phyloP scores from a whole-genome alignment of 352 stramenopile species.

The Pythium dissotocum region DNA sequence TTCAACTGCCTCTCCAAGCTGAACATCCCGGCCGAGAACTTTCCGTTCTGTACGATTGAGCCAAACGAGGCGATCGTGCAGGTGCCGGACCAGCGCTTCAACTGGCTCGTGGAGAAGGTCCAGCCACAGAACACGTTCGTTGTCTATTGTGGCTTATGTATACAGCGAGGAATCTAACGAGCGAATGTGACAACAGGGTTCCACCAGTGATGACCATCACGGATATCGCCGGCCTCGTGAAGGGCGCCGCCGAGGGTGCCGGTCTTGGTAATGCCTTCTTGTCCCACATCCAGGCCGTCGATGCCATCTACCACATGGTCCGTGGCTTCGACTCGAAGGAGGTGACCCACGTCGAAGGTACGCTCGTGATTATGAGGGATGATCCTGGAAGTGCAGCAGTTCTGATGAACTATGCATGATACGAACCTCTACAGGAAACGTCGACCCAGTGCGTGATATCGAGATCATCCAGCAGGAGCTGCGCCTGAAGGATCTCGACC shows the following conservation, averaged over 20 bases:
- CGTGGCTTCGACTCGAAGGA: conserved; percentile 97
- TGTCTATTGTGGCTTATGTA: neutral
- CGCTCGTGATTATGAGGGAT: neutral
- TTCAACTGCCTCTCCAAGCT: conserved; percentile 99
- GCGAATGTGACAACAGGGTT: conserved; percentile 45
- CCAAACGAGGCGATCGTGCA: conserved; percentile 97
- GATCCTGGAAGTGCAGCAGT: too few relatives aligned
- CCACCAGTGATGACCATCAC: conserved; percentile 98
- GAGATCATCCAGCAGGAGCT: conserved; percentile 99
- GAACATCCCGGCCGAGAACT: conserved; percentile 92
- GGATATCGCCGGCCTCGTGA: conserved; percentile 99
- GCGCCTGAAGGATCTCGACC: conserved; percentile 96
- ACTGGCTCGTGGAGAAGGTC: conserved; percentile 96
- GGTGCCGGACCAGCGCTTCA: conserved; percentile 98
- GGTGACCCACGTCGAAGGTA: conserved; percentile 98
- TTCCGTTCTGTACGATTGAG: conserved; percentile 99
- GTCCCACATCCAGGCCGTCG: conserved; percentile 98
- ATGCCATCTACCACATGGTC: conserved; percentile 98
- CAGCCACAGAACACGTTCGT: conserved; percentile 91
- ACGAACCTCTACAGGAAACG: conserved; percentile 58
- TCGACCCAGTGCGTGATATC: conserved; percentile 98
- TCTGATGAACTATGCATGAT: too few relatives aligned
- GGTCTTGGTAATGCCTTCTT: conserved; percentile 99
- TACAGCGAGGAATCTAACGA: neutral
- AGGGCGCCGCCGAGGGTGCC: conserved; percentile 95